Conservation (phyloP, 495 filamentous ascomycete species). For the Xylaria bambusicola region DNA sequence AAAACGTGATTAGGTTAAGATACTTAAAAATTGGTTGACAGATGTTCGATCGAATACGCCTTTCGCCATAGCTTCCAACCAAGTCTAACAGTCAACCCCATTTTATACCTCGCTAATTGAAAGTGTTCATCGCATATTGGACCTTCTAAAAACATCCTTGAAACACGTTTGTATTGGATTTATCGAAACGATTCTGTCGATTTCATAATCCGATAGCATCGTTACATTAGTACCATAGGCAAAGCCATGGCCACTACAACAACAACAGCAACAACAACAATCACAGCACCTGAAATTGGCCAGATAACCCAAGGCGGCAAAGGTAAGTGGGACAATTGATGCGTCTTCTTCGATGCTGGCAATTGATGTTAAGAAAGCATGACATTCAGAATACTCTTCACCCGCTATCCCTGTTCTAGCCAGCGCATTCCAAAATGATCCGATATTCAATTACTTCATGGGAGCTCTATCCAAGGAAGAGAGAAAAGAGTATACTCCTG, state of each 20-base stretch:
- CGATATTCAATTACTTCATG: constrained; percentile 11
- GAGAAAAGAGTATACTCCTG: not conserved
- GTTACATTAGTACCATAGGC: not conserved
- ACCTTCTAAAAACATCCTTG: too few species aligned
- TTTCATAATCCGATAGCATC: too few species aligned
- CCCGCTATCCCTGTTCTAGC: not conserved
- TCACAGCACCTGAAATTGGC: not conserved
- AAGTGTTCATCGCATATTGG: too few species aligned
- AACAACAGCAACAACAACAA: not conserved
- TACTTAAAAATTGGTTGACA: too few species aligned
- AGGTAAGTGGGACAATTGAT: not conserved
- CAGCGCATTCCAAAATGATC: constrained; percentile 1
- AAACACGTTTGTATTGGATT: too few species aligned
- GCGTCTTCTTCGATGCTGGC: not conserved
- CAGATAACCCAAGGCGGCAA: not conserved
- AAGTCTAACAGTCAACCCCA: too few species aligned
- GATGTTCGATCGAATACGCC: too few species aligned
- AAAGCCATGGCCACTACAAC: not conserved
- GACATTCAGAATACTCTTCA: not conserved
- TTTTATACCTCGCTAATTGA: too few species aligned
- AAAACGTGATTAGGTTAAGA: too few species aligned
- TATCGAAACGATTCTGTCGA: too few species aligned
- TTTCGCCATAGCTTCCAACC: too few species aligned
- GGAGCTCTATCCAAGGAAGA: constrained; percentile 5
- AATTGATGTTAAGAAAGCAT: not conserved